Evolutionary conservation across 139 green algal genomes (phyloP), one percentile per base, ranked within the genome.

Genomic region (Astrephomene gubernaculifera): DNA sequence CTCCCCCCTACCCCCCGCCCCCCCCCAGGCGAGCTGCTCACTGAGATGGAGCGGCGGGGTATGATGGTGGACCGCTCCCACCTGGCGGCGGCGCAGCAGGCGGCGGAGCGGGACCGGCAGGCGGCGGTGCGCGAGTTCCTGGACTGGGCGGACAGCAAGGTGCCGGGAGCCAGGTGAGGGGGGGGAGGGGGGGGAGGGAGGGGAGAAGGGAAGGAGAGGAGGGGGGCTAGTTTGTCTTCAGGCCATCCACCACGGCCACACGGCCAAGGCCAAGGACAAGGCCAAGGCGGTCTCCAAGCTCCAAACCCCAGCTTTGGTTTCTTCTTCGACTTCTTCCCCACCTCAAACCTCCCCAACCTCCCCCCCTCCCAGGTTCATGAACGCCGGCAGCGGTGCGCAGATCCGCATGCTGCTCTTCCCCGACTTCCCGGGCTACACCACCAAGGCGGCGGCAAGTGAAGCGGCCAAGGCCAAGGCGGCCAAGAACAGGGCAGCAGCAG

Each of bases 11-110:
- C 67, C 67, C 21, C 67, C 3, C 35, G 8, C 65, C n/a, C 33
- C 14, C 71, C 45, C 38, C 1, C 76, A 85, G 97, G 97, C 6
- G 90, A 95, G 79, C 87, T 99, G 79, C 92, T 99, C 54, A 98
- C 96, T 1, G 92, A 97, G 79, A 98, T 99, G 96, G 97, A 99
- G 90, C 68, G 83, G n/a, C 81, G 79, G 21, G 92, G 92, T 39
- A 89, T 95, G 71, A 64, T 80, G 33, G 76, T 83, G 17, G 72
- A 83, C 41, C 39, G 76, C 41, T 35, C 72, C 33, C 92, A 96
- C 79, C 83, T 96, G 49, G 54, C 45, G 22, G 79, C 81, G 53
- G 94, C 76, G 31, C 76, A 83, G 76, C 2, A 25, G 67, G 81
- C 84, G 44, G 94, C 94, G 0, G 53, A 91, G 57, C 53, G 67